Conservation (phyloP, 352 stramenopile species). For the Plasmopara viticola region DNA sequence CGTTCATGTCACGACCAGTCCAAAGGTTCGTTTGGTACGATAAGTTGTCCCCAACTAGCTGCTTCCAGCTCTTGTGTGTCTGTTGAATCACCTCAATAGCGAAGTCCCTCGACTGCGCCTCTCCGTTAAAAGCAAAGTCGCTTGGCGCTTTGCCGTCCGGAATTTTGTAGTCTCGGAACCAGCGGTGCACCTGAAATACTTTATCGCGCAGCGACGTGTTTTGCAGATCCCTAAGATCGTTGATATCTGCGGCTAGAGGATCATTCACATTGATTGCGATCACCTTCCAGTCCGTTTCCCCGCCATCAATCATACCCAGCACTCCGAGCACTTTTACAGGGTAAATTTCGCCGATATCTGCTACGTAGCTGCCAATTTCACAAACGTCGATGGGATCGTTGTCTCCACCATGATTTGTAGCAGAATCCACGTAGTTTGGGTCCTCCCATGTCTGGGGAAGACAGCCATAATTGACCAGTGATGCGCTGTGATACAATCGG, state of each 20-base stretch:
- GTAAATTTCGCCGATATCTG: slow-evolving; percentile 90
- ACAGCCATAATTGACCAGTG: slow-evolving; percentile 96
- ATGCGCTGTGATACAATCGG: slow-evolving; percentile 83
- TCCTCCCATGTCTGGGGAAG: slow-evolving; percentile 99
- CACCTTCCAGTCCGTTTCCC: slow-evolving; percentile 99
- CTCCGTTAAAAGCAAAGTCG: slow-evolving; percentile 96
- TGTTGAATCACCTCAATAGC: slow-evolving; percentile 88
- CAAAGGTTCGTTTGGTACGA: slow-evolving; percentile 50
- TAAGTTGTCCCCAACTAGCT: slow-evolving; percentile 56
- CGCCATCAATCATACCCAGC: slow-evolving; percentile 99
- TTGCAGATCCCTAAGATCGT: slow-evolving; percentile 89
- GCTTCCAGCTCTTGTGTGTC: slow-evolving; percentile 85
- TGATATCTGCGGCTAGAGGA: slow-evolving; percentile 90
- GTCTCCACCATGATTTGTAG: slow-evolving; percentile 90
- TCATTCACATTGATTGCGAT: slow-evolving; percentile 95
- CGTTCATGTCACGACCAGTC: slow-evolving; percentile 32
- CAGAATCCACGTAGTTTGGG: slow-evolving; percentile 91
- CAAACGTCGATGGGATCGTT: slow-evolving; percentile 99
- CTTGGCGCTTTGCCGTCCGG: slow-evolving; percentile 99
- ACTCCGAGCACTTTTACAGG: slow-evolving; percentile 96
- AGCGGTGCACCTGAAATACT: slow-evolving; percentile 80
- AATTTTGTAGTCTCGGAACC: slow-evolving; percentile 99
- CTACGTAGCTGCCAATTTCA: slow-evolving; percentile 93
- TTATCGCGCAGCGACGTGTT: slow-evolving; percentile 69
- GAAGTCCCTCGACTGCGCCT: slow-evolving; percentile 81